Evolutionary conservation across 257 asterid species (phyloP).

Genomic region (Fraxinus pennsylvanica): DNA sequence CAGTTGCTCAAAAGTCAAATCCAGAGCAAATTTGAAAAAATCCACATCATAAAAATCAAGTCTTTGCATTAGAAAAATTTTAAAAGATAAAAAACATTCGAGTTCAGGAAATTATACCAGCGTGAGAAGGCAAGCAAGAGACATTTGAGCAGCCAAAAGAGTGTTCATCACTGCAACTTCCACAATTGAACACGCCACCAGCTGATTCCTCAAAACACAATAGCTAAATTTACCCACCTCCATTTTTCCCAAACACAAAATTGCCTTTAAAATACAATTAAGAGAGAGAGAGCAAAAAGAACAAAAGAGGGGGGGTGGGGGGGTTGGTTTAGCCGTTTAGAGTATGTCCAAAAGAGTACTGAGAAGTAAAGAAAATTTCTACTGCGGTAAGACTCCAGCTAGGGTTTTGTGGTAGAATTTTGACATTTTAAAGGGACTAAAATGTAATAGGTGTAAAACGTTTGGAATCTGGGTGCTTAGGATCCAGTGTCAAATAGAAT

Average conservation of each 20-base stretch:
- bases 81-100: background rate
- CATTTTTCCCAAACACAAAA: constrained; percentile 38
- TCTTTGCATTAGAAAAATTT: constrained; percentile 12
- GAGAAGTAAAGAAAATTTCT: constrained; percentile 4
- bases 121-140: constrained; percentile 54
- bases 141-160: constrained; percentile 58
- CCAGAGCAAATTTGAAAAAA: constrained; percentile 17
- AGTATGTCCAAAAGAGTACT: constrained; percentile 42
- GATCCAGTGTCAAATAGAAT: background rate
- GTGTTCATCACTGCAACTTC: constrained; percentile 50
- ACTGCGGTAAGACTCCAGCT: constrained; percentile 23
- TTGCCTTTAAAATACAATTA: background rate
- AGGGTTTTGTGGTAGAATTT: constrained; percentile 40
- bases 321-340: constrained; percentile 44
- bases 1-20: constrained; percentile 17
- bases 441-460: background rate
- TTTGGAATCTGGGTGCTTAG: background rate
- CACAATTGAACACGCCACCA: constrained; percentile 41
- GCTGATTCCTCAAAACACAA: constrained; percentile 40
- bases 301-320: constrained; percentile 18
- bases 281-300: background rate
- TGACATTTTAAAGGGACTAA: background rate
- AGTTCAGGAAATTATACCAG: constrained; percentile 40
- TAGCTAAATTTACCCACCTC: constrained; percentile 59
- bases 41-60: constrained; percentile 32